These are phyloP conservation scores for Magnaporthales sp. DNA, from an alignment of 2,329 filamentous ascomycete species.

Conservation along the genomic window DNA sequence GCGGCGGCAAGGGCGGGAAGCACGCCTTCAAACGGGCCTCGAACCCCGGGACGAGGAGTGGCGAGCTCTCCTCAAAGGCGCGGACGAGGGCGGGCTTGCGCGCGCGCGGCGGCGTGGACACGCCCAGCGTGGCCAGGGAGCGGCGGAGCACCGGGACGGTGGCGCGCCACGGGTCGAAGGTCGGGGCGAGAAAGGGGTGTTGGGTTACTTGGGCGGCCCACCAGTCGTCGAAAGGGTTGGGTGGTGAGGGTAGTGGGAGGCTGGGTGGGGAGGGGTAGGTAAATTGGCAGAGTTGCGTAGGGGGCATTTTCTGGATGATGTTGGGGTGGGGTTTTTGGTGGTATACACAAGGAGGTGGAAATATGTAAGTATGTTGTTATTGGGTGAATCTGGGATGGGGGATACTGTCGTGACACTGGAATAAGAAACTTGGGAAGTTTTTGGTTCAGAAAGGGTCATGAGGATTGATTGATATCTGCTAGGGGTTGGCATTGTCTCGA, in stretches of 20 bases:
- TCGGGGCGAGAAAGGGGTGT: background rate
- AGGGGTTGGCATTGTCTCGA: background rate
- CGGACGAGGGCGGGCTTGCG: background rate
- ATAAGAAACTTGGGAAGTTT: background rate
- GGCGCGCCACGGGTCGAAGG: background rate
- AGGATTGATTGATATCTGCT: background rate
- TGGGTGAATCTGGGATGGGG: background rate
- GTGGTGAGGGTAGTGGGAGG: too few species aligned
- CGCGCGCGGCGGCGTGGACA: background rate
- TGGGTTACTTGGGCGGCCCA: background rate
- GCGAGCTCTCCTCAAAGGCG: background rate
- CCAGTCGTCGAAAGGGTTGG: background rate
- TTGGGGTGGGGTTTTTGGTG: background rate
- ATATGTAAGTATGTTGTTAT: background rate
- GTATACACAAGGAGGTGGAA: background rate
- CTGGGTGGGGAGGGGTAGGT: background rate
- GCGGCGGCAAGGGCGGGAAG: background rate
- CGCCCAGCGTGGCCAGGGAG: background rate
- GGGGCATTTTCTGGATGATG: background rate
- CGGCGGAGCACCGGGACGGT: background rate
- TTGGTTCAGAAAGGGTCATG: too few species aligned
- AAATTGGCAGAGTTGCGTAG: background rate
- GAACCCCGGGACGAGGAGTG: background rate
- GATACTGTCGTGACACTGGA: too few species aligned
- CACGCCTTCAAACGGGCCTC: background rate